Base-by-base conservation (phyloP, 2,329 filamentous ascomycete species). In the Dothistroma pini region DNA sequence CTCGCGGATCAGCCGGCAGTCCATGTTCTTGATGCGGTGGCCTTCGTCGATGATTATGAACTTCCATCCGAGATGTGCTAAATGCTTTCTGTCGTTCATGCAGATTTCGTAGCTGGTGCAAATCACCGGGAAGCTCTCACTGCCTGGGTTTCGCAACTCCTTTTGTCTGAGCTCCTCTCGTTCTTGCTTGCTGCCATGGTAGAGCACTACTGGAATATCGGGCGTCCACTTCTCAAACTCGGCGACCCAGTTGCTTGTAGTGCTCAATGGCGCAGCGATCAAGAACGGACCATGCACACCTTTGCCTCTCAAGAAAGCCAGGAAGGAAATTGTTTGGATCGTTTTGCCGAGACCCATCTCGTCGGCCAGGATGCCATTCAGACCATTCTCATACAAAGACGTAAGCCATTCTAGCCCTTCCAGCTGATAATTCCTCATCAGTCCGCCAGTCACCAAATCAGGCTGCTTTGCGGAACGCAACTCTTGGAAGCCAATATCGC, bases 11-110 rank as follows among this genome's bases (percentile, higher is more conserved):
- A 99, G 81, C 60, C 91, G 90, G 32, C 93, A 96, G 54, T 97
- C 93, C 64, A 96, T 89, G 66, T 99, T 99, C 79, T 99, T 99
- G 83, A 99, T 87, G 0, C 95, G 89, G 73, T 99, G 95, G 0
- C 95, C 95, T 77, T 99, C 95, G 68, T 99, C 93, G 63, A 99
- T 96, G 67, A 99, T 95, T 70, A 99, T 97, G 69, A 96, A 97
- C 57, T 96, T 91, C 95, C 95, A 99, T 38, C 92, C 89, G 59
- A 96, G 93, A 60, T 89, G 88, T 0, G 87, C 86, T 5, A 99
- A 78, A 38, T 88, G 88, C 56, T 91, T 89, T 41, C 90, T 86
- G 72, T 99, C 95, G 69, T 91, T 88, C 77, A 99, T 88, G 57
- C 96, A 93, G 72, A 99, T 97, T 73, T 99, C 95, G 69, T 97